Conservation (phyloP, 306 rosid genomes). For the Parietaria judaica region DNA sequence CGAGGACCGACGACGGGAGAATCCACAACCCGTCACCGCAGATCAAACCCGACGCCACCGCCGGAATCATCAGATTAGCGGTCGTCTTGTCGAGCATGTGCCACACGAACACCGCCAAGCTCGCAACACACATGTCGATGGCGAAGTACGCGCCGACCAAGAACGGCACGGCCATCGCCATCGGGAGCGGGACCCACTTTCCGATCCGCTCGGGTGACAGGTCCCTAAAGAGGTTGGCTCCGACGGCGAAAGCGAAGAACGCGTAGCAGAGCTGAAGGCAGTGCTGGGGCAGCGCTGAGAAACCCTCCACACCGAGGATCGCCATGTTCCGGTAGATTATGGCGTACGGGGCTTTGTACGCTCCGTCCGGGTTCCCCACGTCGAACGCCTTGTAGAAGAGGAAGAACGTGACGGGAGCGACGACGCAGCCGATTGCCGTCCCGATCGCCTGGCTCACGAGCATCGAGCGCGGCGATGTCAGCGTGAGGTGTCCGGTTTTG, state of each 20-base stretch:
- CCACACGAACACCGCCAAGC: constrained; percentile 72
- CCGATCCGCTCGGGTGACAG: constrained; percentile 40
- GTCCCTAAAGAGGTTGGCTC: constrained; percentile 70
- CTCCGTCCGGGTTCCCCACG: constrained; percentile 73
- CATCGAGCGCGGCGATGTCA: constrained; percentile 92
- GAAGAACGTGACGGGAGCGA: constrained; percentile 83
- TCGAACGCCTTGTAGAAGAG: constrained; percentile 91
- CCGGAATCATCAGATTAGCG: constrained; percentile 79
- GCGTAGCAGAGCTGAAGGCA: constrained; percentile 86
- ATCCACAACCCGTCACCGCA: constrained; percentile 99
- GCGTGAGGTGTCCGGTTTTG: constrained; percentile 87
- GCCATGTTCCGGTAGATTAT: constrained; percentile 93
- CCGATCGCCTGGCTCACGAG: constrained; percentile 92
- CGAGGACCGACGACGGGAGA: constrained; percentile 86
- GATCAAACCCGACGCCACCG: constrained; percentile 94
- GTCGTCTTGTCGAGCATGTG: constrained; percentile 38
- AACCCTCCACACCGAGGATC: constrained; percentile 78
- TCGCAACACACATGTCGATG: constrained; percentile 87
- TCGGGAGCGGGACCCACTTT: constrained; percentile 81
- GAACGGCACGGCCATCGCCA: constrained; percentile 99
- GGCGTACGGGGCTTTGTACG: constrained; percentile 97
- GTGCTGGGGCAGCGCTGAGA: constrained; percentile 80
- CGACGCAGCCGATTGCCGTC: constrained; percentile 81
- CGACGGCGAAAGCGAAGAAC: constrained; percentile 68
- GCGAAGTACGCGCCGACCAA: constrained; percentile 92